Evolutionary conservation across 1,284 basidiomycete genomes (phyloP).

Genomic region (Psilocybe mexicana): DNA sequence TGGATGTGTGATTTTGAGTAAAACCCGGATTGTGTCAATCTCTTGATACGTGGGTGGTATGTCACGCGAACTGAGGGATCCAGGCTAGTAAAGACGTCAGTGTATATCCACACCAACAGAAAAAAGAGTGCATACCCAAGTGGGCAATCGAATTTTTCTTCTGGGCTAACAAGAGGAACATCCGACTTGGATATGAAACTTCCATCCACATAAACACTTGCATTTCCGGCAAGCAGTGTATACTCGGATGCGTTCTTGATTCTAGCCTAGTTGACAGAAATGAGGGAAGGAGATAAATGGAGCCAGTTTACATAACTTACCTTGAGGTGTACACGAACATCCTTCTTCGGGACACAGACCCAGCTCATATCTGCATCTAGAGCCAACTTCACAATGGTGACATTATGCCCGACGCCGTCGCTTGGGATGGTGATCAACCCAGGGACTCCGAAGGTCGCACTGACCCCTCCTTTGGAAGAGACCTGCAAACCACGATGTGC

Average conservation of each 20-base stretch:
- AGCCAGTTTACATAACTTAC: constrained; percentile 18
- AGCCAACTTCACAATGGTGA: constrained; percentile 33
- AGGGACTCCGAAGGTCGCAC: constrained; percentile 35
- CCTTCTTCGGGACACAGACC: constrained; percentile 35
- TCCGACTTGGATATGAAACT: constrained; percentile 33
- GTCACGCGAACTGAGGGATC: constrained; percentile 36
- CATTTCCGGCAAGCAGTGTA: constrained; percentile 33
- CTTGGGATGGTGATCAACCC: constrained; percentile 35
- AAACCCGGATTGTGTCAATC: constrained; percentile 29
- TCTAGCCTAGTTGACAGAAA: constrained; percentile 29
- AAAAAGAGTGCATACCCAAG: constrained; percentile 31
- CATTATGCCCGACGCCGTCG: constrained; percentile 32
- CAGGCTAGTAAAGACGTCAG: constrained; percentile 24
- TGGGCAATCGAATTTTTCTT: constrained; percentile 34
- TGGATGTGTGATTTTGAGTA: constrained; percentile 28
- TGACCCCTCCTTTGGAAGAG: constrained; percentile 31
- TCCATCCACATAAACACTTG: constrained; percentile 40
- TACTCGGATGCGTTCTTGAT: constrained; percentile 41
- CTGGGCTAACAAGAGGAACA: constrained; percentile 29
- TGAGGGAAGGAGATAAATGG: neutral
- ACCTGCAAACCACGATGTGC: constrained; percentile 18
- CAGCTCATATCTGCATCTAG: constrained; percentile 34
- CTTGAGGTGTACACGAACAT: constrained; percentile 33
- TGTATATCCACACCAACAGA: neutral
- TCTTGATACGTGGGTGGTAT: constrained; percentile 31